Evolutionary conservation across 345 rosid species (phyloP).

Genomic region (Acer campestre): DNA sequence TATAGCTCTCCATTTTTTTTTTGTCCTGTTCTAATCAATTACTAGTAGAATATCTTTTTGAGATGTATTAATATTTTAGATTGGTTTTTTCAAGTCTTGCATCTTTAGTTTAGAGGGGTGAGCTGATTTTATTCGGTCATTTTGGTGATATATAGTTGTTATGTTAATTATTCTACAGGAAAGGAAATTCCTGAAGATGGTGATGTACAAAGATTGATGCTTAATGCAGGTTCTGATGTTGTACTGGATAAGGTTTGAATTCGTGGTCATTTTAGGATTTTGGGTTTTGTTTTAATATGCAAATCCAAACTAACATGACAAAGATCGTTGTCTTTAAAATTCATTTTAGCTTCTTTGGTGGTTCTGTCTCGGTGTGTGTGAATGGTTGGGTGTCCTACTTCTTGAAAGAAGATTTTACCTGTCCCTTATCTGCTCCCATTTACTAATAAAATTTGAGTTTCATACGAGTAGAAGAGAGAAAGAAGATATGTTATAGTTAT

Average conservation of each 20-base stretch:
- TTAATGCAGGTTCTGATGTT: conserved; percentile 69
- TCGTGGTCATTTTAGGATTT: conserved; percentile 17
- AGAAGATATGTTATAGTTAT: neutral
- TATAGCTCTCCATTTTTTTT: neutral
- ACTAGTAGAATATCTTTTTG: neutral
- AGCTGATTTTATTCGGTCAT: conserved; percentile 7
- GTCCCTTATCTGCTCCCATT: neutral
- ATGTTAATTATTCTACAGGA: conserved; percentile 43
- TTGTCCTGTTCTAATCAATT: neutral
- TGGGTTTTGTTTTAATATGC: conserved; percentile 6
- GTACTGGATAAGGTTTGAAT: conserved; percentile 75
- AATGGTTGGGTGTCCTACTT: no score
- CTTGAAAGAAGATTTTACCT: neutral
- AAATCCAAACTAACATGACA: neutral
- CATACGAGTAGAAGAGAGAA: neutral
- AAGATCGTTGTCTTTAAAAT: neutral
- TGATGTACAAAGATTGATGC: conserved; percentile 55
- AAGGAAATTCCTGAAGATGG: conserved; percentile 63
- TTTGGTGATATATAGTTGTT: conserved; percentile 12
- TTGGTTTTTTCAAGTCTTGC: neutral
- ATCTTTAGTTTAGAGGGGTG: neutral
- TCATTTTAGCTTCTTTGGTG: conserved; percentile 5
- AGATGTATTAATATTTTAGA: neutral
- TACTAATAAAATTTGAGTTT: neutral
- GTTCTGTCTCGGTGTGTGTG: neutral